phyloP scores from a whole-genome alignment of 371 early-diverging fungal species.

The Chytridium lagenaria region DNA sequence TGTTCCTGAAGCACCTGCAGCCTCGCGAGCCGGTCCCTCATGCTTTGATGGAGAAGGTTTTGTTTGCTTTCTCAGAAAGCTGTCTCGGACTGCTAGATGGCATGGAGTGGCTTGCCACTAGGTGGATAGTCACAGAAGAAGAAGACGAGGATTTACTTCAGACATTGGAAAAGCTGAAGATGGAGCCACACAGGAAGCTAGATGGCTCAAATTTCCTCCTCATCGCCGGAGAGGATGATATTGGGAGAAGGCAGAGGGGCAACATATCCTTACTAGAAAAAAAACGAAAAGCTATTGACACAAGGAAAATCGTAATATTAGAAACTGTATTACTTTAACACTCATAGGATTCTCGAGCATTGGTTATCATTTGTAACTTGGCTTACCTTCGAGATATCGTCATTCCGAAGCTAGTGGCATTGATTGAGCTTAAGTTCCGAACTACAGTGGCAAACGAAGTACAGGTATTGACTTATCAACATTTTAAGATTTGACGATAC shows the following conservation, averaged over 20 bases:
- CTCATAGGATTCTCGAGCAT: slow-evolving; percentile 66
- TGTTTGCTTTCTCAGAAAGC: slow-evolving; percentile 68
- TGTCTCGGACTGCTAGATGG: slow-evolving; percentile 75
- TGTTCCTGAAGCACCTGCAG: slow-evolving; percentile 29
- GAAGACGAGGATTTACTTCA: slow-evolving; percentile 19
- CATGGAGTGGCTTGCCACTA: slow-evolving; percentile 58
- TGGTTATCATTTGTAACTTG: slow-evolving; percentile 83
- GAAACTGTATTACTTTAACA: neutral
- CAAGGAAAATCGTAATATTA: slow-evolving; percentile 25
- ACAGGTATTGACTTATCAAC: slow-evolving; percentile 56
- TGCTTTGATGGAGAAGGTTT: slow-evolving; percentile 58
- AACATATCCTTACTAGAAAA: slow-evolving; percentile 25
- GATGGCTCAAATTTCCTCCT: slow-evolving; percentile 17
- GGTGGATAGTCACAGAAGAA: slow-evolving; percentile 54
- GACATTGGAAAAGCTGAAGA: slow-evolving; percentile 27
- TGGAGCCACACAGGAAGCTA: slow-evolving; percentile 32
- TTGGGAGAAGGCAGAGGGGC: slow-evolving; percentile 3
- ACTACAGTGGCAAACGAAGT: slow-evolving; percentile 69
- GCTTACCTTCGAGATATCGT: slow-evolving; percentile 69
- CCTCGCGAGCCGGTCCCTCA: slow-evolving; percentile 3
- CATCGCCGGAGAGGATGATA: slow-evolving; percentile 25
- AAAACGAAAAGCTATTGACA: slow-evolving; percentile 27
- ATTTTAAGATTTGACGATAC: slow-evolving; percentile 17
- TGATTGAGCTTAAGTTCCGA: slow-evolving; percentile 72
- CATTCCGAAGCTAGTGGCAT: slow-evolving; percentile 73